phyloP scores from a whole-genome alignment of 306 rosid species.

The Lathyrus aphaca region DNA sequence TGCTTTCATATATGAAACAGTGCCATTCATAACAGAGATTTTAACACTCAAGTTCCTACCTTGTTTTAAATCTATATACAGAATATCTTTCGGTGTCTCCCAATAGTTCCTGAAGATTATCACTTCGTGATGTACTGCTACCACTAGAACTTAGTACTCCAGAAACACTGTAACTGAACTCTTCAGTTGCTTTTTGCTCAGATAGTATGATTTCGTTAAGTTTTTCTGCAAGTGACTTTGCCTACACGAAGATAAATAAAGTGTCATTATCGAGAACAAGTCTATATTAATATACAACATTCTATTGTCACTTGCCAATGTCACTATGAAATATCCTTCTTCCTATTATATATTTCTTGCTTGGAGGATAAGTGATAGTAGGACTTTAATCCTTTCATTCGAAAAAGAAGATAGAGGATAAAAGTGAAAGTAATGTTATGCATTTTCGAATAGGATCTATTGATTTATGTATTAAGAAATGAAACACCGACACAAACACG shows the following conservation, averaged over 20 bases:
- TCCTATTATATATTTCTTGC: constrained; percentile 16
- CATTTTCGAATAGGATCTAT: constrained; percentile 18
- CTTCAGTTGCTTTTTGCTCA: constrained; percentile 58
- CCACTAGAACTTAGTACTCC: constrained; percentile 71
- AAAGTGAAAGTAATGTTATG: constrained; percentile 16
- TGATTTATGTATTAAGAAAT: background rate
- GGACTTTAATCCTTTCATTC: constrained; percentile 14
- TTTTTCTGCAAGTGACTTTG: constrained; percentile 60
- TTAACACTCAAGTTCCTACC: constrained; percentile 50
- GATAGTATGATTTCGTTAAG: constrained; percentile 61
- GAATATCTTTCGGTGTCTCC: constrained; percentile 52
- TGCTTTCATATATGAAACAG: constrained; percentile 30
- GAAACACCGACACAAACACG: background rate
- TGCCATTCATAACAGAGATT: constrained; percentile 8
- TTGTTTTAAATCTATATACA: constrained; percentile 65
- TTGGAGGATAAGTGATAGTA: constrained; percentile 9
- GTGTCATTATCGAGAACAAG: constrained; percentile 6
- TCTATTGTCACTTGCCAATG: constrained; percentile 14
- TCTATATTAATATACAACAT: constrained; percentile 4
- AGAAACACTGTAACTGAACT: constrained; percentile 68
- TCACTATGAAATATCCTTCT: constrained; percentile 12
- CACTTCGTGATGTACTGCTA: constrained; percentile 55
- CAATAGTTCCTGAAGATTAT: constrained; percentile 64
- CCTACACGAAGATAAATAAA: constrained; percentile 49
- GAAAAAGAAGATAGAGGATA: constrained; percentile 20